Conservation (phyloP, 305 asterid species). For the Fraxinus albicans region DNA sequence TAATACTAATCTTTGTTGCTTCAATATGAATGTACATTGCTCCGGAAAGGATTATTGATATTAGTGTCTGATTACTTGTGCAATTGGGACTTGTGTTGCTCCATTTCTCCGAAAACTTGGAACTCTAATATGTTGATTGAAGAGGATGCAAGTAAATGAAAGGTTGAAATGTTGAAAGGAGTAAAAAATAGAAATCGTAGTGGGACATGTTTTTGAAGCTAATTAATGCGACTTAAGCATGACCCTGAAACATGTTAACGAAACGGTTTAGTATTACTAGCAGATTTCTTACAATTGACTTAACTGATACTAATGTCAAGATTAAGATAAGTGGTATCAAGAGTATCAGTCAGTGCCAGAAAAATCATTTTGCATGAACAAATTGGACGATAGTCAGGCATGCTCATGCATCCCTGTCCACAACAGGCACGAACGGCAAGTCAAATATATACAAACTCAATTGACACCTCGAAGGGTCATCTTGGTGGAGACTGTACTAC, state of each 20-base stretch:
- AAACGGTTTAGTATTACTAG: too few species aligned
- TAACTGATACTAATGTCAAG: background rate
- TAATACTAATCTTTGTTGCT: background rate
- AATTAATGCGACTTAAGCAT: too few species aligned
- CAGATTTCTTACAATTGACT: background rate
- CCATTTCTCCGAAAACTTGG: too few species aligned
- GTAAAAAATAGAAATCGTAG: too few species aligned
- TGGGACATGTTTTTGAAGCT: too few species aligned
- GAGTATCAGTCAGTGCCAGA: background rate
- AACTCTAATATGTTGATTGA: too few species aligned
- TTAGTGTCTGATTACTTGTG: too few species aligned
- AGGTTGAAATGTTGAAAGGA: too few species aligned
- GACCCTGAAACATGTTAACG: background rate
- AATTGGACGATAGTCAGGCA: background rate
- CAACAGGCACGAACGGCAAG: background rate
- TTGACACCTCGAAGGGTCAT: background rate
- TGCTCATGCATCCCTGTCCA: background rate
- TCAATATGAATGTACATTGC: too few species aligned
- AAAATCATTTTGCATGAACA: background rate
- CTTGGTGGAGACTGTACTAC: background rate
- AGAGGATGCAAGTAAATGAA: too few species aligned
- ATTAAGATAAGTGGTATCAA: background rate
- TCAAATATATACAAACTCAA: background rate
- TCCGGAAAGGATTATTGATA: too few species aligned
- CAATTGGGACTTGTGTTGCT: too few species aligned